phyloP scores from a whole-genome alignment of 1,284 basidiomycete genomes.

The Gymnopus androsaceus region DNA sequence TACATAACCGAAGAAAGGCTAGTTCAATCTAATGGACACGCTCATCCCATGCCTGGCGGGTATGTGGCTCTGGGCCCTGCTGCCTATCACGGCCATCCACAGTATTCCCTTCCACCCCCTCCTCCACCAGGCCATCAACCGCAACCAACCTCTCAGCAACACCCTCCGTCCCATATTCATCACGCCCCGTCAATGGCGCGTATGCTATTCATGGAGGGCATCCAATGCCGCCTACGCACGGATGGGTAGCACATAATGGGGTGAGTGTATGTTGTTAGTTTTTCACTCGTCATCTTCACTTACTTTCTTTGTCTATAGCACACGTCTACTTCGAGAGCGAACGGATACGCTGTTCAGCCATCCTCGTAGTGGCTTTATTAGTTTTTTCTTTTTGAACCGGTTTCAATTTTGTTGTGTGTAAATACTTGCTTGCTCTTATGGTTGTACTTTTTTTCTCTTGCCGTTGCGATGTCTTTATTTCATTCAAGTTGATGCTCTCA shows the following conservation, averaged over 20 bases:
- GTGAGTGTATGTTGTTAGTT: not conserved
- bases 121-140: not conserved
- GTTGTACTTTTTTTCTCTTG: no score
- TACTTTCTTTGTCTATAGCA: not conserved
- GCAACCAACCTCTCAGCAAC: not conserved
- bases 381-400: not conserved
- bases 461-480: no score
- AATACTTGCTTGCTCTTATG: not conserved
- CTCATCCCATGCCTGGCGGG: not conserved
- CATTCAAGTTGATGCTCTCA: no score
- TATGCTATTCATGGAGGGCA: not conserved
- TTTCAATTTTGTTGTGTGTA: not conserved
- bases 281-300: not conserved
- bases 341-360: not conserved
- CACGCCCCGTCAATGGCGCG: not conserved
- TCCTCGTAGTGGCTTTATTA: not conserved
- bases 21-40: not conserved
- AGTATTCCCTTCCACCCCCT: not conserved
- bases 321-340: not conserved
- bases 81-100: not conserved
- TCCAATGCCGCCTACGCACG: slow-evolving; percentile 1
- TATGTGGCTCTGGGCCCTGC: not conserved
- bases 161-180: not conserved
- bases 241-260: slow-evolving; percentile 1
- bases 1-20: slow-evolving; percentile 71